A percentile compares a stretch with the other conserved stretches of the same genome.
Evolutionary conservation across 106 monocot species (phyloP).

Genomic region (Ottelia alismoides): DNA sequence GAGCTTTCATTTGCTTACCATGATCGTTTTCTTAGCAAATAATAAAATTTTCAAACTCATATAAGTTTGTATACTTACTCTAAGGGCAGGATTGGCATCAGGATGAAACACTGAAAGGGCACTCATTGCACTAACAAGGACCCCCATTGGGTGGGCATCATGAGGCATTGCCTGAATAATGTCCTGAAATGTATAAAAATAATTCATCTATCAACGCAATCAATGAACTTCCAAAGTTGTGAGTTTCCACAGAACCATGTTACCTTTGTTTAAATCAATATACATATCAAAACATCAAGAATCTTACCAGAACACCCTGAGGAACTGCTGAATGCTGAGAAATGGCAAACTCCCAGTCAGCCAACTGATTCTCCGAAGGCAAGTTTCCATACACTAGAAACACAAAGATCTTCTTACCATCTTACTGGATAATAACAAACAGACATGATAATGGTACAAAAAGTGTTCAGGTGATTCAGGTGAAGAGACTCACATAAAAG

Average conservation of each 20-base stretch:
- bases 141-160: conserved; percentile 98
- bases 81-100: conserved; percentile 95
- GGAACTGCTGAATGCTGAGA: conserved; percentile 94
- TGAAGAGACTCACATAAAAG: conserved; percentile 55
- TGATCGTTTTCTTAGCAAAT: too few relatives aligned
- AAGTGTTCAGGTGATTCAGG: neutral
- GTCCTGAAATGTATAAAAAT: conserved; percentile 59
- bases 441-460: neutral
- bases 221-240: too few relatives aligned
- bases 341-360: conserved; percentile 84
- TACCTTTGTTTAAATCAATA: too few relatives aligned
- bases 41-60: too few relatives aligned
- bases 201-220: too few relatives aligned
- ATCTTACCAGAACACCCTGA: conserved; percentile 85
- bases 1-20: too few relatives aligned
- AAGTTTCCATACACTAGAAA: conserved; percentile 81
- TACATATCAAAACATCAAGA: too few relatives aligned
- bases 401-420: conserved; percentile 1
- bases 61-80: conserved; percentile 67
- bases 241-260: too few relatives aligned
- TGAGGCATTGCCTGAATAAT: conserved; percentile 92
- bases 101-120: conserved; percentile 93
- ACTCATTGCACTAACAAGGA: conserved; percentile 87
- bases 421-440: neutral
- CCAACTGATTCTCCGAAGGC: conserved; percentile 68